Evolutionary conservation across 495 filamentous ascomycete genomes (phyloP).

Genomic region (Hamigera avellanea): DNA sequence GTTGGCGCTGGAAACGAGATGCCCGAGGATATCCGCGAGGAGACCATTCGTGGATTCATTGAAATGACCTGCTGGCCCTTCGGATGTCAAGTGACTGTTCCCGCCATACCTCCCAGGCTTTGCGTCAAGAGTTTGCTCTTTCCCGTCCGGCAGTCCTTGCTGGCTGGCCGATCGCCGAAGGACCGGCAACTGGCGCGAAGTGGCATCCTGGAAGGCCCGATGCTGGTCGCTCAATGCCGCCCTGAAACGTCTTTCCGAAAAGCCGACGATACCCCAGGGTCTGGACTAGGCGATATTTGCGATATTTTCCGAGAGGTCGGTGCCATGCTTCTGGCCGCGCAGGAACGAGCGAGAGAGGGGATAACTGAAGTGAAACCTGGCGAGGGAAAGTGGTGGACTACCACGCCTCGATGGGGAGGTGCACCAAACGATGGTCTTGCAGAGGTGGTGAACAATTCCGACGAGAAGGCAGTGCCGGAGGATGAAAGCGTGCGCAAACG

Average conservation of each 20-base stretch:
- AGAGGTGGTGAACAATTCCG: conserved; percentile 24
- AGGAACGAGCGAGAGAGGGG: conserved; percentile 69
- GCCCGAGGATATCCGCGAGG: conserved; percentile 63
- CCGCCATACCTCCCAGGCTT: conserved; percentile 51
- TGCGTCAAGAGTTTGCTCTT: conserved; percentile 41
- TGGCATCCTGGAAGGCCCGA: conserved; percentile 66
- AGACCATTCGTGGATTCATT: conserved; percentile 57
- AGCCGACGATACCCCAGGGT: conserved; percentile 23
- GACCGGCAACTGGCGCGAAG: conserved; percentile 58
- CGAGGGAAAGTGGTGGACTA: conserved; percentile 74
- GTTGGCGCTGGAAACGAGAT: conserved; percentile 55
- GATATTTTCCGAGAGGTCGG: conserved; percentile 67
- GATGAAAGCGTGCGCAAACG: conserved; percentile 27
- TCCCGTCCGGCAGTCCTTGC: conserved; percentile 39
- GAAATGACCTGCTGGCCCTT: conserved; percentile 75
- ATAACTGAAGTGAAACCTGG: conserved; percentile 53
- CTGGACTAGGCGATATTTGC: conserved; percentile 43
- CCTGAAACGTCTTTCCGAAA: conserved; percentile 42
- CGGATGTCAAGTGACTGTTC: conserved; percentile 55
- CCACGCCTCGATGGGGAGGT: conserved; percentile 63
- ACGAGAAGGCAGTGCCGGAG: conserved; percentile 12
- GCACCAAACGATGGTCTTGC: conserved; percentile 54
- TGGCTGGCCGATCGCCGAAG: conserved; percentile 54
- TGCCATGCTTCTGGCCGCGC: conserved; percentile 63
- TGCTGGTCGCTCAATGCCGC: conserved; percentile 46